Percentiles rank a stretch among this genome's conserved stretches.
Evolutionary conservation across 2,329 filamentous ascomycete species (phyloP).

Genomic region (Cladosporium halotolerans): DNA sequence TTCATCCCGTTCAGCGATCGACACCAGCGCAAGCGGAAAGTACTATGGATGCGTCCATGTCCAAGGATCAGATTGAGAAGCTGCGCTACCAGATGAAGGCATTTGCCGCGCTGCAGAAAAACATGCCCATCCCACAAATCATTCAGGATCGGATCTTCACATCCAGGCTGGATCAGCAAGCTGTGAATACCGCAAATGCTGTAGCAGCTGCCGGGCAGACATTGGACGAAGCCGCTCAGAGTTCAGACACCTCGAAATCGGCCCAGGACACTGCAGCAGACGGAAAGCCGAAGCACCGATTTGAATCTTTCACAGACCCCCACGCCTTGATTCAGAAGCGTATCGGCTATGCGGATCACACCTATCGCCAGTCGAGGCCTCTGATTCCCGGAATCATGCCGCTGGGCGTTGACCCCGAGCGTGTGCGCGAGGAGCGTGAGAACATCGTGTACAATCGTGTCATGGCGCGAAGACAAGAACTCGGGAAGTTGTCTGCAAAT

Average conservation of each 20-base stretch:
- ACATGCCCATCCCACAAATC: slow-evolving; percentile 68
- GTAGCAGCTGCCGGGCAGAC: slow-evolving; percentile 43
- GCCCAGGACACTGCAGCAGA: slow-evolving; percentile 33
- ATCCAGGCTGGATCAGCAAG: slow-evolving; percentile 56
- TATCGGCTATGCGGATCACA: slow-evolving; percentile 77
- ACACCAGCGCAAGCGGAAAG: slow-evolving; percentile 13
- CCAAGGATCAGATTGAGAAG: slow-evolving; percentile 69
- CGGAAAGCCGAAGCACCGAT: slow-evolving; percentile 41
- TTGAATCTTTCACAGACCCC: slow-evolving; percentile 70
- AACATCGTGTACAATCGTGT: slow-evolving; percentile 86
- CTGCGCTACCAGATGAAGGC: slow-evolving; percentile 82
- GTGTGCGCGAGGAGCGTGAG: slow-evolving; percentile 79
- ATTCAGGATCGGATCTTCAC: slow-evolving; percentile 80
- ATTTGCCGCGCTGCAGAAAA: slow-evolving; percentile 85
- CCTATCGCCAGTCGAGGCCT: slow-evolving; percentile 65
- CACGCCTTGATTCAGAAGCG: slow-evolving; percentile 50
- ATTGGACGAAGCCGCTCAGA: slow-evolving; percentile 45
- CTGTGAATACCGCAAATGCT: slow-evolving; percentile 33
- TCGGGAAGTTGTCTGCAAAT: slow-evolving; percentile 78
- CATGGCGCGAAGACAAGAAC: slow-evolving; percentile 72
- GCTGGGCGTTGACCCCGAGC: slow-evolving; percentile 78
- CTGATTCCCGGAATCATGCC: slow-evolving; percentile 86
- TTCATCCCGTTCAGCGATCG: slow-evolving; percentile 1
- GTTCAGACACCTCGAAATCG: slow-evolving; percentile 32
- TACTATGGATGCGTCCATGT: slow-evolving; percentile 37